phyloP scores from a whole-genome alignment of 2,329 filamentous ascomycete genomes.

The Trichoderma hamatum region DNA sequence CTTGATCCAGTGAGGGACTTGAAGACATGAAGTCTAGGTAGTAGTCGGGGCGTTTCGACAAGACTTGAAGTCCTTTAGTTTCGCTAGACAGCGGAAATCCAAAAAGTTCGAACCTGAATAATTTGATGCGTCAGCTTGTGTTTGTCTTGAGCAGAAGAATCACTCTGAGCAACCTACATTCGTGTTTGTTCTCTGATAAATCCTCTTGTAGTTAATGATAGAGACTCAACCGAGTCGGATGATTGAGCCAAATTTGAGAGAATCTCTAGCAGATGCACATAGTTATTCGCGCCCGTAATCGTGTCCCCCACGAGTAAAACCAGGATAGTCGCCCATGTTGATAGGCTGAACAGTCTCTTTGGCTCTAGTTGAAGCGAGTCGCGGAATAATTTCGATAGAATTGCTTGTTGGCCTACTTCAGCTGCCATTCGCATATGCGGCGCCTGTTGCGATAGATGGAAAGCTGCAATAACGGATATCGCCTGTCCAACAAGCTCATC shows the following conservation, averaged over 20 bases:
- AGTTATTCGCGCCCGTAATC: constrained; percentile 18
- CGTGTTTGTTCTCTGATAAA: constrained; percentile 19
- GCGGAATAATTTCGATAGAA: constrained; percentile 15
- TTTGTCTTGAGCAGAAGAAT: background rate
- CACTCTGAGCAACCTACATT: background rate
- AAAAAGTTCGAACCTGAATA: constrained; percentile 16
- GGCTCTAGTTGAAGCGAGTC: constrained; percentile 20
- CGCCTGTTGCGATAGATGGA: constrained; percentile 14
- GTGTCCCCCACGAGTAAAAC: constrained; percentile 17
- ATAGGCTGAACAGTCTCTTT: constrained; percentile 11
- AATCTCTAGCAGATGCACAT: constrained; percentile 15
- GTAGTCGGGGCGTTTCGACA: constrained; percentile 16
- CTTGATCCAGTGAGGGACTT: constrained; percentile 2
- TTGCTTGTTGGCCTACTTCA: constrained; percentile 19
- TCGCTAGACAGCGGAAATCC: constrained; percentile 19
- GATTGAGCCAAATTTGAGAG: constrained; percentile 8
- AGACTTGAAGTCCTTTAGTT: constrained; percentile 12
- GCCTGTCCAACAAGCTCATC: constrained; percentile 19
- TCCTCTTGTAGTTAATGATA: background rate
- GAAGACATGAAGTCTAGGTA: constrained; percentile 20
- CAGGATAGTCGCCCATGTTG: constrained; percentile 13
- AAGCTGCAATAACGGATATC: constrained; percentile 20
- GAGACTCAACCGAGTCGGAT: constrained; percentile 7
- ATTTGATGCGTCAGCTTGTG: background rate
- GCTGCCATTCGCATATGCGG: constrained; percentile 23